phyloP scores from a whole-genome alignment of 257 asterid species.

The Penstemon newberryi region DNA sequence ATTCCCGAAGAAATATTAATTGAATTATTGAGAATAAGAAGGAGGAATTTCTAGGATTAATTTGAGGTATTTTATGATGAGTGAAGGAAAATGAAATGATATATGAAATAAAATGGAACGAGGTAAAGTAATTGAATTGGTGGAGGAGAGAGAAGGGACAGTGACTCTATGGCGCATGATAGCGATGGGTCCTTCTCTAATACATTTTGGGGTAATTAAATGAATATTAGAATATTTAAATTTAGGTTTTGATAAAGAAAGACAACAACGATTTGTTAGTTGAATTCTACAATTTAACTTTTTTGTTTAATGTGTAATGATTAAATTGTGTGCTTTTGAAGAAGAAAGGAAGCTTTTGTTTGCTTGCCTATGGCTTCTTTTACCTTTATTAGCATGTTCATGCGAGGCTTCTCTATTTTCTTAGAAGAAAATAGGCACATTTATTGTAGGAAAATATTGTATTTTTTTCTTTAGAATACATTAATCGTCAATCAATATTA shows the following conservation, averaged over 20 bases:
- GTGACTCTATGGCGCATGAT: conserved; percentile 48
- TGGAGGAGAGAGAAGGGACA: conserved; percentile 20
- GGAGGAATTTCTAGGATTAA: neutral
- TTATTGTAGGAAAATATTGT: too few species aligned
- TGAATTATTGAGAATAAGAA: neutral
- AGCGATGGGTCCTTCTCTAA: conserved; percentile 35
- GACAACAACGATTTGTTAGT: neutral
- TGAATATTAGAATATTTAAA: neutral
- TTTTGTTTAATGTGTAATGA: conserved; percentile 9
- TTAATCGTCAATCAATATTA: too few species aligned
- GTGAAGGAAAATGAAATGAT: conserved; percentile 16
- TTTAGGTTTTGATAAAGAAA: conserved; percentile 15
- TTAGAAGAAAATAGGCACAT: too few species aligned
- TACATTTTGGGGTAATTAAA: conserved; percentile 10
- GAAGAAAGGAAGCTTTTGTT: conserved; percentile 45
- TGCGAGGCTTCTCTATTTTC: too few species aligned
- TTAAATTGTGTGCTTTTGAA: conserved; percentile 27
- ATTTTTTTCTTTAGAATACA: too few species aligned
- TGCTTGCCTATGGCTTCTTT: conserved; percentile 31
- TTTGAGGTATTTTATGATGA: conserved; percentile 9
- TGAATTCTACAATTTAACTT: neutral
- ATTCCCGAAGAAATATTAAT: conserved; percentile 3
- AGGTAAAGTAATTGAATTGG: conserved; percentile 1
- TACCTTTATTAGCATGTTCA: conserved; percentile 10
- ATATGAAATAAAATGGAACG: conserved; percentile 16